A percentile compares a stretch with the other conserved stretches of the same genome.
Conservation (phyloP, 1,284 basidiomycete species). For the Puccinia polysora region DNA sequence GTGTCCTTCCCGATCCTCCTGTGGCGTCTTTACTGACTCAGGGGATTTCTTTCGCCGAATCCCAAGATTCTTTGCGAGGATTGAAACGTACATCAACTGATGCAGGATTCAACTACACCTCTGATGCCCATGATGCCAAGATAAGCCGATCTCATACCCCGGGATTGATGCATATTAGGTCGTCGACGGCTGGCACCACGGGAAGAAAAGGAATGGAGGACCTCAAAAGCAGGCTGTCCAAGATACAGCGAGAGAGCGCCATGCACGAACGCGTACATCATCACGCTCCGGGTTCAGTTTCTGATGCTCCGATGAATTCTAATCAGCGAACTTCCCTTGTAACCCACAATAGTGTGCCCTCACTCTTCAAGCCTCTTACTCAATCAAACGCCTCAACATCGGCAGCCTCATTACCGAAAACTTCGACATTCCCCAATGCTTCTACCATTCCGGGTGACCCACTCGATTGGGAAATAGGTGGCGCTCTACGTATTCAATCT, state of each 20-base stretch:
- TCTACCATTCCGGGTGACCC: background rate
- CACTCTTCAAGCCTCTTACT: background rate
- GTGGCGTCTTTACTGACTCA: background rate
- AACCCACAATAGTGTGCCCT: slow-evolving; percentile 1
- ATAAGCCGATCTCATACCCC: slow-evolving; percentile 36
- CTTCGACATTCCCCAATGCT: slow-evolving; percentile 1
- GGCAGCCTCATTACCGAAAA: background rate
- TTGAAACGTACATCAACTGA: slow-evolving; percentile 41
- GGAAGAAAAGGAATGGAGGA: slow-evolving; percentile 33
- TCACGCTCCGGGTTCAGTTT: background rate
- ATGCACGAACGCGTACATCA: slow-evolving; percentile 40
- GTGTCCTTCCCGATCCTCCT: background rate
- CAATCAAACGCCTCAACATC: background rate
- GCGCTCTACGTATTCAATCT: background rate
- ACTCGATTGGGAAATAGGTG: slow-evolving; percentile 5
- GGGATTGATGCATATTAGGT: slow-evolving; percentile 6
- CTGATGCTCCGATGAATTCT: slow-evolving; percentile 7
- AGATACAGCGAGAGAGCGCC: slow-evolving; percentile 38
- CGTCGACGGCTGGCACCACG: slow-evolving; percentile 6
- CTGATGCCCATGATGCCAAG: slow-evolving; percentile 41
- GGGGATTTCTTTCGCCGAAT: slow-evolving; percentile 2
- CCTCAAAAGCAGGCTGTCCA: slow-evolving; percentile 32
- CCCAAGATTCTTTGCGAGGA: slow-evolving; percentile 24
- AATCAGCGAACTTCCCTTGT: slow-evolving; percentile 24
- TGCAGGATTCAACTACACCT: slow-evolving; percentile 33